These are phyloP conservation scores for Podospora australis DNA, from an alignment of 495 filamentous ascomycete species.

Conservation along the genomic window DNA sequence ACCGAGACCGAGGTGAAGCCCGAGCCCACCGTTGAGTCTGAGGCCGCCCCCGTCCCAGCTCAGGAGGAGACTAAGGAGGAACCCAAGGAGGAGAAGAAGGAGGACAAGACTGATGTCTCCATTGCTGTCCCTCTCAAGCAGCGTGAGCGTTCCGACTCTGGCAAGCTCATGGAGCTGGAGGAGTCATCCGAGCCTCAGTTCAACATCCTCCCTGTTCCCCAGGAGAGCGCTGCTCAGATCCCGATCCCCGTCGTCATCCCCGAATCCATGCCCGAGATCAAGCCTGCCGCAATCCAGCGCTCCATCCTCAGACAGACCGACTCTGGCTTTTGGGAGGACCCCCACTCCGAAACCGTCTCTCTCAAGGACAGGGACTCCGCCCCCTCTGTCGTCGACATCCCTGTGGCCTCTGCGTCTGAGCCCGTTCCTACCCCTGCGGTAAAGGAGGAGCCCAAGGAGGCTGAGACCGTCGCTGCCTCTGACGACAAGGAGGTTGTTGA, in stretches of 20 bases:
- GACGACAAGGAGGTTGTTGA: conserved; percentile 1
- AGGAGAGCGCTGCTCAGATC: conserved; percentile 3
- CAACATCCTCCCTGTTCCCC: conserved; percentile 7
- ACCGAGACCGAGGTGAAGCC: conserved; percentile 1
- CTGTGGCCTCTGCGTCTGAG: no score
- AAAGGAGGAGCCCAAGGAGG: neutral
- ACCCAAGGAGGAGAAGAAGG: conserved; percentile 10
- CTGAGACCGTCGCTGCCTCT: neutral
- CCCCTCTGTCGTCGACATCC: no score
- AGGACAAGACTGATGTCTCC: neutral
- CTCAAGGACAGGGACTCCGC: conserved; percentile 13
- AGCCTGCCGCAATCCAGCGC: conserved; percentile 3
- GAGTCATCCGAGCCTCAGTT: conserved; percentile 8
- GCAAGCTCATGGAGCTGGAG: conserved; percentile 21
- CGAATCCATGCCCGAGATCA: conserved; percentile 10
- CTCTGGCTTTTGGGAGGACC: conserved; percentile 30
- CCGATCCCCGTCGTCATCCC: neutral
- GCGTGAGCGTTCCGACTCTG: conserved; percentile 23
- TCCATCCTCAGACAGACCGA: conserved; percentile 20
- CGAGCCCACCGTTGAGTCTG: neutral
- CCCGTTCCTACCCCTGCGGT: conserved; percentile 9
- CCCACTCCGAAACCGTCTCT: conserved; percentile 9
- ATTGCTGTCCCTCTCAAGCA: neutral
- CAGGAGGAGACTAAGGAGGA: conserved; percentile 3
- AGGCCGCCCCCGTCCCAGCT: neutral